phyloP scores from a whole-genome alignment of 768 basidiomycete genomes.

The Russula compacta region DNA sequence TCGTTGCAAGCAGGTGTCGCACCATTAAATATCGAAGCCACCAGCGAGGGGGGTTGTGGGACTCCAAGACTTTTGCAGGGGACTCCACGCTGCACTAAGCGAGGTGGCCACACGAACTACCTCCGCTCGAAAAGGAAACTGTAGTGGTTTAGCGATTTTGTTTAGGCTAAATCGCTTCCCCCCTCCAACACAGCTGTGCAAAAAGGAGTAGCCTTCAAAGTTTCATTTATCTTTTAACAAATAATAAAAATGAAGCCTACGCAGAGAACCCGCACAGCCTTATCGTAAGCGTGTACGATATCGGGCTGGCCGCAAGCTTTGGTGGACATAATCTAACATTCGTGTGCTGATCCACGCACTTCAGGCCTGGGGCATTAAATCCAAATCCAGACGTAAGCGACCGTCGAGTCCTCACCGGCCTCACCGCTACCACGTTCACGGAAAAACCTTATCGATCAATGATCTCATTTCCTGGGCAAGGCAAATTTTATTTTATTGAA shows the following conservation, averaged over 20 bases:
- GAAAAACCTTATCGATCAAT: constrained; percentile 15
- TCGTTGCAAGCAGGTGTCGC: background rate
- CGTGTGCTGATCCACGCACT: constrained; percentile 17
- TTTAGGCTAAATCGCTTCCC: background rate
- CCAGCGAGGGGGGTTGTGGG: background rate
- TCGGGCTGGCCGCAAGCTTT: background rate
- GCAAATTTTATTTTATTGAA: constrained; percentile 4
- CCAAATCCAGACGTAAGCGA: background rate
- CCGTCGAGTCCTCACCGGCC: constrained; percentile 13
- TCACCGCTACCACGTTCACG: constrained; percentile 16
- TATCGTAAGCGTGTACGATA: background rate
- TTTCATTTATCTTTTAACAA: constrained; percentile 3
- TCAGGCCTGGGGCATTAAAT: constrained; percentile 8
- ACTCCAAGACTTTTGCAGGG: background rate
- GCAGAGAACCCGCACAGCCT: constrained; percentile 13
- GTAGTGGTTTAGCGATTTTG: background rate
- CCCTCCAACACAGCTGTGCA: background rate
- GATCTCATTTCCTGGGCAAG: constrained; percentile 15
- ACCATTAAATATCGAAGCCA: background rate
- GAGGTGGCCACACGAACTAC: background rate
- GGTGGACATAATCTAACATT: constrained; percentile 2
- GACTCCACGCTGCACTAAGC: background rate
- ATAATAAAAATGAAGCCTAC: constrained; percentile 5
- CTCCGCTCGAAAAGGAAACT: constrained; percentile 10
- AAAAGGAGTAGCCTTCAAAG: background rate